Conservation (phyloP, 371 early-diverging fungal genomes). For the Apophysomyces sp. region DNA sequence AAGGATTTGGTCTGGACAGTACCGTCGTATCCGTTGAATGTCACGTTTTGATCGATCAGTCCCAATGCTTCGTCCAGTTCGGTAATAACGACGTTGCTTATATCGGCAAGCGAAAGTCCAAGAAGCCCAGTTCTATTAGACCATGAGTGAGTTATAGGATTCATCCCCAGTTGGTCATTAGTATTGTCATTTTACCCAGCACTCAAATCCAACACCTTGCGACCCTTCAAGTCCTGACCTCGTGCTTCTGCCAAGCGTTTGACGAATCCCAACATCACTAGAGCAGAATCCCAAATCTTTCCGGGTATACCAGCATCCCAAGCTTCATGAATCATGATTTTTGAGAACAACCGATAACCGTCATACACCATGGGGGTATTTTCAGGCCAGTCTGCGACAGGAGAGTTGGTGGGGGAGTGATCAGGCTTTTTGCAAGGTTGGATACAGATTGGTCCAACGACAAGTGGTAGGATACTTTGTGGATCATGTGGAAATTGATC, state of each 20-base stretch:
- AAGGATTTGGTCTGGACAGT: slow-evolving; percentile 16
- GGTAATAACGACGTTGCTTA: slow-evolving; percentile 45
- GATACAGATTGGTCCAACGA: slow-evolving; percentile 46
- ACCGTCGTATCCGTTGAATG: slow-evolving; percentile 19
- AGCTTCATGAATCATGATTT: slow-evolving; percentile 50
- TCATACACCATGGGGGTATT: slow-evolving; percentile 30
- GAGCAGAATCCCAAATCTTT: slow-evolving; percentile 67
- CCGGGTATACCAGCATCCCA: slow-evolving; percentile 63
- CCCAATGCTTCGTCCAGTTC: slow-evolving; percentile 54
- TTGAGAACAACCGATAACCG: slow-evolving; percentile 33
- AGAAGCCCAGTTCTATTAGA: slow-evolving; percentile 55
- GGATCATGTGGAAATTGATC: slow-evolving; percentile 16
- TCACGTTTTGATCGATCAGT: slow-evolving; percentile 43
- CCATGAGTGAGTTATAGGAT: too few species aligned
- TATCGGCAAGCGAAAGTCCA: slow-evolving; percentile 48
- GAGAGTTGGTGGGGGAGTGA: slow-evolving; percentile 3
- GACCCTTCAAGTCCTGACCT: slow-evolving; percentile 31
- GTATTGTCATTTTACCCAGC: slow-evolving; percentile 44
- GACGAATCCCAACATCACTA: slow-evolving; percentile 49
- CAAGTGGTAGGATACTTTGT: slow-evolving; percentile 32
- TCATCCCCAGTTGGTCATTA: too few species aligned
- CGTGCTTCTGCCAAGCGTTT: slow-evolving; percentile 20
- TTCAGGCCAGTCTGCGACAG: slow-evolving; percentile 31
- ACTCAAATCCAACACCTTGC: slow-evolving; percentile 55
- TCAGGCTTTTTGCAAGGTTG: neutral